Conservation (phyloP, 1,284 basidiomycete genomes). For the Ceratobasidium sp. region DNA sequence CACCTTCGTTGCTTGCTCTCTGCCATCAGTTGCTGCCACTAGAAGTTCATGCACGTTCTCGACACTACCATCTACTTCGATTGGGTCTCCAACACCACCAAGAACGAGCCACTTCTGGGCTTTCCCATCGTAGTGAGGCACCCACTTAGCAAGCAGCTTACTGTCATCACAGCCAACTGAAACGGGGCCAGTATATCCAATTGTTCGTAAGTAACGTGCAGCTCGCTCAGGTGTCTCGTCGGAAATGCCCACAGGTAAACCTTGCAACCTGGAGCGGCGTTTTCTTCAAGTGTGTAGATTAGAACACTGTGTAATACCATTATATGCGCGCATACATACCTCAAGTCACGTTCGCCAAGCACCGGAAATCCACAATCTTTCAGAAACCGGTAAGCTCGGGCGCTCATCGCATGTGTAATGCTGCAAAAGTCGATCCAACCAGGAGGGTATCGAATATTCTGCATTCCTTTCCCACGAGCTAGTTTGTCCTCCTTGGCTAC, state of each 20-base stretch:
- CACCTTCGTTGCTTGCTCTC: neutral
- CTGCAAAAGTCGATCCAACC: conserved; percentile 55
- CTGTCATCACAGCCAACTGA: conserved; percentile 41
- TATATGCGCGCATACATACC: no score
- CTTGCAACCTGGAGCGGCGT: neutral
- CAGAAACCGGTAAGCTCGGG: conserved; percentile 53
- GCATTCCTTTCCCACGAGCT: conserved; percentile 56
- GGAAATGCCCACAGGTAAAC: conserved; percentile 52
- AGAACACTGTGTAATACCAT: no score
- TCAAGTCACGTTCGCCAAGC: no score
- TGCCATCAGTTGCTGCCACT: conserved; percentile 17
- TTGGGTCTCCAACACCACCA: conserved; percentile 51
- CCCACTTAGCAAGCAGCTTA: conserved; percentile 49
- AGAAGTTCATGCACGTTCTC: conserved; percentile 52
- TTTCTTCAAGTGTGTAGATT: no score
- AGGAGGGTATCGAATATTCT: conserved; percentile 58
- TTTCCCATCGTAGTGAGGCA: conserved; percentile 51
- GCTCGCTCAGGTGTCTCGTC: conserved; percentile 50
- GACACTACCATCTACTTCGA: conserved; percentile 46
- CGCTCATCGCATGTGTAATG: conserved; percentile 54
- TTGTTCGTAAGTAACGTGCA: neutral
- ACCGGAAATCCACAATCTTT: no score
- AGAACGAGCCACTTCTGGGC: conserved; percentile 52
- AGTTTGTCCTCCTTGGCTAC: conserved; percentile 52
- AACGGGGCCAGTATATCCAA: conserved; percentile 21